phyloP scores from a whole-genome alignment of 176 grass and related monocot genomes.

The Elymus sibiricus region DNA sequence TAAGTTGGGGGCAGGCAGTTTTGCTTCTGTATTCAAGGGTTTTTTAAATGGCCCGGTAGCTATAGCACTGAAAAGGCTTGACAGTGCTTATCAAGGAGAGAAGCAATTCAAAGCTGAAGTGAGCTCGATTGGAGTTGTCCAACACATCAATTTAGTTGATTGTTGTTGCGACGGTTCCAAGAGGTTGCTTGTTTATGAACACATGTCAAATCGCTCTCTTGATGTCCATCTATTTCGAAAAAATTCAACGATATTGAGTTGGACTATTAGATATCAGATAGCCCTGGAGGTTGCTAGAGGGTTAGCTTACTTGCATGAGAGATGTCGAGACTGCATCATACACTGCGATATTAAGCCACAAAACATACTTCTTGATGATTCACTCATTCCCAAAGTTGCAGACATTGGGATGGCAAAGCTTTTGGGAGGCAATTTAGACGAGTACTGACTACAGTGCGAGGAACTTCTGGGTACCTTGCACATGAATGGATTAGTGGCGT shows the following conservation, averaged over 20 bases:
- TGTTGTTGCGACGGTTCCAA: constrained; percentile 42
- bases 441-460: constrained; percentile 27
- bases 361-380: constrained; percentile 3
- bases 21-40: constrained; percentile 52
- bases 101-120: constrained; percentile 59
- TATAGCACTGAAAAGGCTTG: constrained; percentile 41
- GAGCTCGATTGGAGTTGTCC: constrained; percentile 31
- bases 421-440: neutral
- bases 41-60: constrained; percentile 18
- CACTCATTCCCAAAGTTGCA: neutral
- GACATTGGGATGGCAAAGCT: neutral
- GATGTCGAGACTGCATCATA: neutral
- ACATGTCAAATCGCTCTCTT: constrained; percentile 33
- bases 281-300: neutral
- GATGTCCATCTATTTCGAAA: neutral
- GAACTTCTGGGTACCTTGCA: constrained; percentile 34
- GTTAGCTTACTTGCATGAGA: neutral
- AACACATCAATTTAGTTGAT: constrained; percentile 58
- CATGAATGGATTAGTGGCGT: constrained; percentile 33
- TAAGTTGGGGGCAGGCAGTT: constrained; percentile 45
- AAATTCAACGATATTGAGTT: neutral
- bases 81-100: constrained; percentile 40
- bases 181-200: constrained; percentile 64
- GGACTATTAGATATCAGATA: neutral
- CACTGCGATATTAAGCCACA: neutral